phyloP scores from a whole-genome alignment of 225 moss, liverwort and hornwort species.

The Physcomitrellopsis africana region DNA sequence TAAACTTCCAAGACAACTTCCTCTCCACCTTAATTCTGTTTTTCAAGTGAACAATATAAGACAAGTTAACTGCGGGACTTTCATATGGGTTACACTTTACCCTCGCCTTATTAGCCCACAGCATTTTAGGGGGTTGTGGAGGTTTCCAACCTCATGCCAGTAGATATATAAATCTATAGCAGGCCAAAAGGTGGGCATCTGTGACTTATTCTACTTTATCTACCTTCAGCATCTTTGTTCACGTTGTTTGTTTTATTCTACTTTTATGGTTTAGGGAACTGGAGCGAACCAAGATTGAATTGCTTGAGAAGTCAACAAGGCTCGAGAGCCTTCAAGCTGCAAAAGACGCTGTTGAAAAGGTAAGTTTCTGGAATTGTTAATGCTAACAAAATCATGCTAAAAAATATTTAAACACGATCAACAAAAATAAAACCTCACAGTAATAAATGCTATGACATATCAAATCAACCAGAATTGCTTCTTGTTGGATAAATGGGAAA shows the following conservation, averaged over 20 bases:
- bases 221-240: too few species aligned
- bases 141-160: neutral
- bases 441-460: too few species aligned
- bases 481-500: neutral
- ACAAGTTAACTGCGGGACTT: neutral
- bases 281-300: conserved; percentile 34
- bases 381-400: neutral
- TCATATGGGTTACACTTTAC: neutral
- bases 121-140: neutral
- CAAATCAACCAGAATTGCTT: neutral
- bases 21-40: neutral
- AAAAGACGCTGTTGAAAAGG: conserved; percentile 27
- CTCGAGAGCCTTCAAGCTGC: conserved; percentile 1
- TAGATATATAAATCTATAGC: neutral
- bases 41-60: neutral
- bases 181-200: neutral
- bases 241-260: neutral
- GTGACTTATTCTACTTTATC: neutral
- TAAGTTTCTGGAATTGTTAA: neutral
- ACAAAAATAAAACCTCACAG: too few species aligned
- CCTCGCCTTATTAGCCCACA: neutral
- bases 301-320: conserved; percentile 40
- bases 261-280: conserved; percentile 33
- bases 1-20: neutral
- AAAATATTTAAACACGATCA: neutral